Base-by-base conservation (phyloP, 2,329 filamentous ascomycete species). In the Trichoderma cornu-damae region DNA sequence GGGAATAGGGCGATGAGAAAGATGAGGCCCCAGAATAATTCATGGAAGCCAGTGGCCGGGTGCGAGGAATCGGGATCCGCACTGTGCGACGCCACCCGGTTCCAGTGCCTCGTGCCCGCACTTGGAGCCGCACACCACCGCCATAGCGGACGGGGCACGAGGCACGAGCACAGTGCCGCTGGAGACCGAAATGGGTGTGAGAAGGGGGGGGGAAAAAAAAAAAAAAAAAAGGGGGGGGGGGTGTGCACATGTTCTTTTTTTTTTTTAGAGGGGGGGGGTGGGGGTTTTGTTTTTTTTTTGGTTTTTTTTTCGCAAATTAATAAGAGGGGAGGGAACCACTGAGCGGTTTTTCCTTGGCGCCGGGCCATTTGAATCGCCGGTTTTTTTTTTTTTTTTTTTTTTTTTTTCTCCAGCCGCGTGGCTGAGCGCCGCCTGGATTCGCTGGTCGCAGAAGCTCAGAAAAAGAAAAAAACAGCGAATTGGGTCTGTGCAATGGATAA, bases 321-420 rank as follows among this genome's bases (percentile, higher is more conserved):
- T 7, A 50, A 20, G 12, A 38, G n/a, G 24, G 6, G 28, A 30
- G 47, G 42, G 40, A 54, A 32, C 51, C 42, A 54, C 40, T 54
- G 51, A 54, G 51, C 34, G 51, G 40, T 37, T 54, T 53, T 54
- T 38, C 28, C 51, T 54, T 47, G 51, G 51, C 48, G 50, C 50
- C 46, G 51, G 40, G 22, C 22, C n/a, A 18, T 22, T 50, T 26
- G 38, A 14, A 28, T 40, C 16, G n/a, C 24, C 8, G 28, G 8
- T 20, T 42, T 24, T 24, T 42, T 14, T 42, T 24, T 24, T 18
- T 18, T 12, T 47, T 47, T 32, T 30, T 30, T 28, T 18, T 22
- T 20, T 3, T 20, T 37, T 32, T 49, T 20, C 7, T 37, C 28
- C 26, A 24, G 43, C 9, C n/a, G 12, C 18, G 42, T 51, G 48